Conservation (phyloP, 306 rosid genomes). For the Senna tora region DNA sequence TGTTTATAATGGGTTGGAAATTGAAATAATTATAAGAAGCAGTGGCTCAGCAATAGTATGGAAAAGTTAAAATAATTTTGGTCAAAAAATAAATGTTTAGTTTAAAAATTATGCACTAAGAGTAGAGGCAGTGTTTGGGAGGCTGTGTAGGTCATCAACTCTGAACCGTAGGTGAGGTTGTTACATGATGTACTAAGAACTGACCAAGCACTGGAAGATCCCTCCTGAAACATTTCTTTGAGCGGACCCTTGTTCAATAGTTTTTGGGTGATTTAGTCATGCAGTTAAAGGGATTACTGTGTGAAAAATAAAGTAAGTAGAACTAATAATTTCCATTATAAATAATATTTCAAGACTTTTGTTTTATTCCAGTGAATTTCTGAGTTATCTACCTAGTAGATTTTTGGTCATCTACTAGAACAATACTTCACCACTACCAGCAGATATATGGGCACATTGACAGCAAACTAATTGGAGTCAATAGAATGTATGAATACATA, state of each 20-base stretch:
- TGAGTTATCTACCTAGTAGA: not conserved
- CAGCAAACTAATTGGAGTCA: slow-evolving; percentile 10
- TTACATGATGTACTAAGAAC: slow-evolving; percentile 6
- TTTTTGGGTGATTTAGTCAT: not conserved
- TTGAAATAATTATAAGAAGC: not conserved
- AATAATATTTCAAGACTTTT: not conserved
- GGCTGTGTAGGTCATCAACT: slow-evolving; percentile 13
- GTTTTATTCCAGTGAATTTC: not conserved
- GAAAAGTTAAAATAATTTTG: not conserved
- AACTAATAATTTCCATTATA: not conserved
- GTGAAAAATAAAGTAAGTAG: not conserved
- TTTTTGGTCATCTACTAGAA: not conserved
- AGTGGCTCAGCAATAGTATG: slow-evolving; percentile 8
- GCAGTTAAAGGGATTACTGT: not conserved
- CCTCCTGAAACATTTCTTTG: slow-evolving; percentile 15
- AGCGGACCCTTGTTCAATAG: slow-evolving; percentile 1
- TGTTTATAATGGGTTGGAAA: not conserved
- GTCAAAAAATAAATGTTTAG: not conserved
- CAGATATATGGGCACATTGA: not conserved
- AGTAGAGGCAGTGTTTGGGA: slow-evolving; percentile 2
- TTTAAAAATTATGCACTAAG: not conserved
- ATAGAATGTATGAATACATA: slow-evolving; percentile 25
- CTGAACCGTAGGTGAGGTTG: not conserved
- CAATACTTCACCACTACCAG: not conserved
- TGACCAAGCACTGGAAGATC: not conserved